Evolutionary conservation across 495 filamentous ascomycete species (phyloP).

Genomic region (Barbatosphaeria neglecta): DNA sequence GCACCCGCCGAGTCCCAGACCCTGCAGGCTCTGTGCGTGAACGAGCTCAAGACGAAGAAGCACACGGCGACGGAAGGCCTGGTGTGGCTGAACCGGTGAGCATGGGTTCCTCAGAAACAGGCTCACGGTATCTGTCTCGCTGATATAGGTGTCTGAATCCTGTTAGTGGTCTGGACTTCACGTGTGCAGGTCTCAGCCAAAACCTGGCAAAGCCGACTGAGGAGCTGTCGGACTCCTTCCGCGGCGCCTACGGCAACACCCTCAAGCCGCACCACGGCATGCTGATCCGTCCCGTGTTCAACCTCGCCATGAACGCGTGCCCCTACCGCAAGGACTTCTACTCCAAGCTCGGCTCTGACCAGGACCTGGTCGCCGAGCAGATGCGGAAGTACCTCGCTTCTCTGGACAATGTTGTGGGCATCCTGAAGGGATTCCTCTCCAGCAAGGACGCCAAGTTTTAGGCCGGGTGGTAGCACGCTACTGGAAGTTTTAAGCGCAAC

Average conservation of each 20-base stretch:
- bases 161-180: slow-evolving; percentile 81
- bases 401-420: slow-evolving; percentile 60
- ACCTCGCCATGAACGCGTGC: slow-evolving; percentile 79
- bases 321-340: slow-evolving; percentile 91
- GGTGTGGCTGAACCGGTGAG: slow-evolving; percentile 81
- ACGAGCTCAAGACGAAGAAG: slow-evolving; percentile 78
- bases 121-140: slow-evolving; percentile 1
- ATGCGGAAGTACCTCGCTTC: slow-evolving; percentile 59
- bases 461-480: neutral
- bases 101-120: neutral
- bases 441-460: slow-evolving; percentile 64
- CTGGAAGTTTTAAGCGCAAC: too few species aligned
- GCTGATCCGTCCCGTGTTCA: slow-evolving; percentile 79
- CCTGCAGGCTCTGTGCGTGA: slow-evolving; percentile 70
- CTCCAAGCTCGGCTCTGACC: slow-evolving; percentile 62
- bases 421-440: slow-evolving; percentile 62
- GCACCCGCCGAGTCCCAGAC: slow-evolving; percentile 65
- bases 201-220: slow-evolving; percentile 54
- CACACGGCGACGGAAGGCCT: slow-evolving; percentile 80
- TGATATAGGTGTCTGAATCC: neutral
- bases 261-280: slow-evolving; percentile 87
- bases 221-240: slow-evolving; percentile 81
- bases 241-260: slow-evolving; percentile 66
- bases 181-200: slow-evolving; percentile 64
- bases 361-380: slow-evolving; percentile 45